phyloP scores from a whole-genome alignment of 345 rosid genomes.

The Lumnitzera littorea region DNA sequence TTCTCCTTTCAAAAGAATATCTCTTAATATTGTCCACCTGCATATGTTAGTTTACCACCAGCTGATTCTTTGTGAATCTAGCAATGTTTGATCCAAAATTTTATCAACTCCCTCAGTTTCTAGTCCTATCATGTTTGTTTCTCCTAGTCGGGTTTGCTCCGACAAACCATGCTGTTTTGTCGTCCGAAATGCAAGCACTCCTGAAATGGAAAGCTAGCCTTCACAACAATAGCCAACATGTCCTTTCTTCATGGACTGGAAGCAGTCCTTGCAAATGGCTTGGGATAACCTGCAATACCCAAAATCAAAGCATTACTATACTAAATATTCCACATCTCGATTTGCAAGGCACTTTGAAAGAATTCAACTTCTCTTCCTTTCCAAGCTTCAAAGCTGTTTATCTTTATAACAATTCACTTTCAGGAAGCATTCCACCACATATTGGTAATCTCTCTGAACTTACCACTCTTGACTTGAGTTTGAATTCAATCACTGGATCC shows the following conservation, averaged over 20 bases:
- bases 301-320: not conserved
- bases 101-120: no score
- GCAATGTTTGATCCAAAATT: no score
- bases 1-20: no score
- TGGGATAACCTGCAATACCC: constrained; percentile 8
- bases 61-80: no score
- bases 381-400: constrained; percentile 1
- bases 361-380: constrained; percentile 13
- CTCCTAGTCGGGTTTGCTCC: no score
- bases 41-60: no score
- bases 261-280: constrained; percentile 10
- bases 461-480: constrained; percentile 9
- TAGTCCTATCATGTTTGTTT: no score
- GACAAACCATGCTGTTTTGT: no score
- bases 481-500: not conserved
- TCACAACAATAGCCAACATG: not conserved
- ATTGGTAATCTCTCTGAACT: constrained; percentile 16
- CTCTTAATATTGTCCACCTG: no score
- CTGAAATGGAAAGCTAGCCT: constrained; percentile 21
- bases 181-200: constrained; percentile 8
- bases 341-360: constrained; percentile 7
- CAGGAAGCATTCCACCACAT: constrained; percentile 15
- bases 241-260: constrained; percentile 11
- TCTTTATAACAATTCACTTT: constrained; percentile 9
- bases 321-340: not conserved